Base-by-base conservation (phyloP, 2,329 filamentous ascomycete genomes). In the Fonsecaea monophora region DNA sequence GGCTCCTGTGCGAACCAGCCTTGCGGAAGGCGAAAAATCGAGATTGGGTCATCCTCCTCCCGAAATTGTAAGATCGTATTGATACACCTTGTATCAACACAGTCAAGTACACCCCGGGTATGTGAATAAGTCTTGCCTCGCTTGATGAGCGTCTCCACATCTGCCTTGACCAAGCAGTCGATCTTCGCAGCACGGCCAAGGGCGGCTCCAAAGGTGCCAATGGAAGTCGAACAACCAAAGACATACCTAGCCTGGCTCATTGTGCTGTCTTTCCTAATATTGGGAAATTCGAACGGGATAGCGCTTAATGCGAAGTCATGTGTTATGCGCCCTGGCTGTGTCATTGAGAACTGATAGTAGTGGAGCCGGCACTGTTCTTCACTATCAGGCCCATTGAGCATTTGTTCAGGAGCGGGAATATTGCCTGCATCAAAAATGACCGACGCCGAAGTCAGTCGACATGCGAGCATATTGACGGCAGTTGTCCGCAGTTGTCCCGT, bases 301-400 rank as follows among this genome's bases (percentile, higher is more conserved):
- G 86, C 82, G 0, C 86, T 84, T 0, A 92, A 78, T 0, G 87
- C 87, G 79, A 88, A 90, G 71, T 91, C 87, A 55, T 89, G 82
- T 0, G 80, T 81, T 50, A 91, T 89, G 0, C 59, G 53, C 15
- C 58, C 55, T 5, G 45, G 21, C 48, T 66, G 75, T 2, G 72
- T 71, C 0, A 72, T 55, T 3, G 74, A 67, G 72, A 91, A 91
- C 42, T 82, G 81, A 73, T 90, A 91, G 73, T 90, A 90, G 75
- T 91, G 91, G 0, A 92, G 80, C 4, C 89, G 83, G 66, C 89
- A 91, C 75, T 91, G 87, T 54, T 89, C 87, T 68, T 90, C 87
- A 3, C 45, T 30, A 13, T 37, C 53, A 1, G 77, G 76, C 35
- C 80, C 78, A 61, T 79, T 75, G 0, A 73, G 74, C 59, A 78